Conservation (phyloP, 2,329 filamentous ascomycete species). For the Exophiala mesophila region DNA sequence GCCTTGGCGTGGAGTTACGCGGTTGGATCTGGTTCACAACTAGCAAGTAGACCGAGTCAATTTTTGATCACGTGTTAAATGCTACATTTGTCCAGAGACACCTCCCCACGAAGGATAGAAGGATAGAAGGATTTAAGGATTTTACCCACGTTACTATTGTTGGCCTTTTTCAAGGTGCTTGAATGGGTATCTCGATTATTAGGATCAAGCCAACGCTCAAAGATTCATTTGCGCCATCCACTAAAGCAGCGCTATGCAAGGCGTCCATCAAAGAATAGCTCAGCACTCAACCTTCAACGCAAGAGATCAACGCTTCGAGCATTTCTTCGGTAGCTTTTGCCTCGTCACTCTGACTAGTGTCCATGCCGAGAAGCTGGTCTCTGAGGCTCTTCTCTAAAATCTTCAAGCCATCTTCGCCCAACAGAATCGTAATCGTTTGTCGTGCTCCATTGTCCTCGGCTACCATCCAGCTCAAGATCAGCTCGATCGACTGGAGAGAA, state of each 20-base stretch:
- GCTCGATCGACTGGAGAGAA: constrained; percentile 74
- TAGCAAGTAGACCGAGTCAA: no score
- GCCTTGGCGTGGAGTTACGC: not conserved
- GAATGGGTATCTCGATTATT: not conserved
- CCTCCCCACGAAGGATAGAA: no score
- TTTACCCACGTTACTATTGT: no score
- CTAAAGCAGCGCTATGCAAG: no score
- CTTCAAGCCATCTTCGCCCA: constrained; percentile 60
- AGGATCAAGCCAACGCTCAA: not conserved
- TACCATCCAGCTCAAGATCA: constrained; percentile 81
- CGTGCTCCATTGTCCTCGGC: constrained; percentile 80
- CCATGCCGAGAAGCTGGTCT: constrained; percentile 59
- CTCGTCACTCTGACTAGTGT: constrained; percentile 50
- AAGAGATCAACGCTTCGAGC: constrained; percentile 56
- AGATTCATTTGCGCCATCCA: no score
- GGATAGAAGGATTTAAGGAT: no score
- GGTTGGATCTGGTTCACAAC: no score
- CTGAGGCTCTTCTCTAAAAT: constrained; percentile 64
- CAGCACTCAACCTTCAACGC: constrained; percentile 32
- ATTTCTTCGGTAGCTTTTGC: constrained; percentile 57
- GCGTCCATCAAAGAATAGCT: no score
- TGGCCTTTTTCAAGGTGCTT: no score
- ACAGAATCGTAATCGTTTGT: constrained; percentile 56
- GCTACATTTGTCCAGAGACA: no score
- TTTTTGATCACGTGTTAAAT: no score